Evolutionary conservation across 148 eudicot species (phyloP), one percentile per base, ranked within the genome.

Genomic region (Nepenthes gracilis): DNA sequence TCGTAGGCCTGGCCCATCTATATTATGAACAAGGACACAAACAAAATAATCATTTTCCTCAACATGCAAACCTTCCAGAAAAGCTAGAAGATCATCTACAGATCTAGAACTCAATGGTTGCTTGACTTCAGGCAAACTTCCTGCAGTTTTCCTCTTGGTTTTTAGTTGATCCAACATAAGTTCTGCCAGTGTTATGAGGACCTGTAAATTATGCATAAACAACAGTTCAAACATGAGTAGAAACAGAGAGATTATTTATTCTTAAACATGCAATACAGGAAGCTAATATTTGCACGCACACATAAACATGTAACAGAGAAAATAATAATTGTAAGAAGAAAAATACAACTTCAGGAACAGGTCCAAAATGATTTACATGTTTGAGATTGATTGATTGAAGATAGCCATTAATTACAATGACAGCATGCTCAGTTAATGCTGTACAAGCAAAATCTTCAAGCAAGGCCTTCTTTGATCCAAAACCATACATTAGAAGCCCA

Each of bases 401-500:
- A 79, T 88, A 88, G 54, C 98, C 98, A 69, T 88, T 93, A 62
- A 93, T 73, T 35, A 88, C 94, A 64, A 88, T 72, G 54, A 93
- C 95, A 10, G 85, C 59, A 68, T 72, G 77, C 54, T 86, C 95
- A 9, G 77, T 67, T 70, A 93, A 81, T 9, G 84, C 67, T 33
- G 80, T 82, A 47, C 96, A 80, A 77, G 96, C 98, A 74, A 88
- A 93, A 78, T 93, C 95, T 74, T 88, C 98, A 57, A 88, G 60
- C 76, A 93, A 74, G 2, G 78, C 78, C 74, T 88, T 93, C 79
- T 93, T 93, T 36, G 96, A 93, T 63, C 98, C 98, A 75, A 93
- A 93, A 10, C 98, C 98, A 78, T 93, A 86, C 91, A 93, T 84
- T 67, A 93, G 78, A 56, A 93, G 95, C 64, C 94, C 84, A 82